Evolutionary conservation across 2,329 filamentous ascomycete species (phyloP), one percentile per base, ranked within the genome.

Genomic region (Orbilia javanica): DNA sequence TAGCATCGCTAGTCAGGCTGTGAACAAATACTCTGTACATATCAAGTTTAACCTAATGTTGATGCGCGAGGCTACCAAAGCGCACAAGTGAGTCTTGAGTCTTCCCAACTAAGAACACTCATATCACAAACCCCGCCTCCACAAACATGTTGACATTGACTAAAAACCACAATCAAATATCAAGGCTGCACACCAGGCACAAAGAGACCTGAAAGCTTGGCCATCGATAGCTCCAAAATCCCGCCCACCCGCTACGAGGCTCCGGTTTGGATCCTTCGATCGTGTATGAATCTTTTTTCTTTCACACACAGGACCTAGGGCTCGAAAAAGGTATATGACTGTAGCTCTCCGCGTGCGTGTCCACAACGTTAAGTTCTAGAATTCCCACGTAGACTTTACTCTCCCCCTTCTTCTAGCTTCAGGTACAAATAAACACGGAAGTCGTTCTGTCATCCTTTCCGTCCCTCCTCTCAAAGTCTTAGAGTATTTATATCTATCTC

Each of bases 111-210:
- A 13, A 39, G 50, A 60, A 57, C 69, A 72, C 60, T 66, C 60
- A 66, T 73, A 73, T 36, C 25, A n/a, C 11, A 53, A 42, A 18
- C 68, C 57, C 65, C 64, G 69, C 60, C 62, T 63, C 60, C 60
- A 42, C 57, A 55, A n/a, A 46, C 25, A 11, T 60, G 27, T 10
- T n/a, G 8, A 31, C 27, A 67, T 50, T 13, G 13, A 25, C 27
- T 52, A 34, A 57, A 20, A 44, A 13, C 6, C 31, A 39, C 29
- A 42, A n/a, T n/a, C 48, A 11, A 29, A n/a, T n/a, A n/a, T 39
- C 68, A 72, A 72, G 68, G 68, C 68, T 72, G 57, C 48, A 22
- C 57, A 63, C 57, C 46, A 65, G 68, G 68, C 68, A 46, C 22
- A 71, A 52, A 44, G 39, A 34, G 52, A 25, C 42, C 25, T 29